These are phyloP conservation scores for Ophiostoma himal-ulmi DNA, from an alignment of 2,329 filamentous ascomycete species.

Conservation along the genomic window DNA sequence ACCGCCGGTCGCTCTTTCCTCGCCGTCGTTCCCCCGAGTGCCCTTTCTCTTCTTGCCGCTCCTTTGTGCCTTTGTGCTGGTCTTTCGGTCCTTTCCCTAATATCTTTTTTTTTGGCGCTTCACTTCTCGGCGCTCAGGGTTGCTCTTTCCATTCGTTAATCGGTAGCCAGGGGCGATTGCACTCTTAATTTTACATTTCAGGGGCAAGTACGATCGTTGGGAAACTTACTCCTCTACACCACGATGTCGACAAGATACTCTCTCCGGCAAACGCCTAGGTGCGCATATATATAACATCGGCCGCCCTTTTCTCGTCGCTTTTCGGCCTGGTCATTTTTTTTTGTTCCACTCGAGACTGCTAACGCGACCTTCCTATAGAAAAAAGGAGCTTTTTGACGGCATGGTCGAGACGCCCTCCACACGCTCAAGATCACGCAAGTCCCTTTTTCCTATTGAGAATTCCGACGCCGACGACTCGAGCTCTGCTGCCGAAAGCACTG, in stretches of 20 bases:
- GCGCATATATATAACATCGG: conserved; percentile 19
- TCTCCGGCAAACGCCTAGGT: conserved; percentile 33
- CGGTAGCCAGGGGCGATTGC: conserved; percentile 5
- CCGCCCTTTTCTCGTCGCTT: neutral
- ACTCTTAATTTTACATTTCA: conserved; percentile 15
- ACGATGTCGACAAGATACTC: conserved; percentile 33
- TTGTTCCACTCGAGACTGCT: neutral
- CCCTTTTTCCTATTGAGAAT: conserved; percentile 39
- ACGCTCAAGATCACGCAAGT: conserved; percentile 45
- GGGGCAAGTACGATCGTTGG: conserved; percentile 5
- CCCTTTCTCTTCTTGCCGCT: conserved; percentile 16
- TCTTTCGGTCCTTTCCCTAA: neutral
- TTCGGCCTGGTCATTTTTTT: neutral
- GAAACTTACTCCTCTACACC: neutral
- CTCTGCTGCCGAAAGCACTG: conserved; percentile 40
- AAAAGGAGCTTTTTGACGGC: conserved; percentile 56
- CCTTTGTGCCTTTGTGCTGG: conserved; percentile 11
- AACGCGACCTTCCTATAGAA: conserved; percentile 38
- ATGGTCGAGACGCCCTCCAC: conserved; percentile 55
- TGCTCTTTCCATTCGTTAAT: conserved; percentile 16
- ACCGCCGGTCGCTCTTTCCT: conserved; percentile 14
- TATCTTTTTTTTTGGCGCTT: neutral
- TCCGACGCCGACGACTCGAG: conserved; percentile 48
- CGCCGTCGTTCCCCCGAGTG: conserved; percentile 3
- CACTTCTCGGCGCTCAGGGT: neutral